Percentiles rank a stretch among this genome's conserved stretches.
These are phyloP conservation scores for Rhodomyrtus tomentosa DNA, from an alignment of 345 rosid species.

Conservation along the genomic window DNA sequence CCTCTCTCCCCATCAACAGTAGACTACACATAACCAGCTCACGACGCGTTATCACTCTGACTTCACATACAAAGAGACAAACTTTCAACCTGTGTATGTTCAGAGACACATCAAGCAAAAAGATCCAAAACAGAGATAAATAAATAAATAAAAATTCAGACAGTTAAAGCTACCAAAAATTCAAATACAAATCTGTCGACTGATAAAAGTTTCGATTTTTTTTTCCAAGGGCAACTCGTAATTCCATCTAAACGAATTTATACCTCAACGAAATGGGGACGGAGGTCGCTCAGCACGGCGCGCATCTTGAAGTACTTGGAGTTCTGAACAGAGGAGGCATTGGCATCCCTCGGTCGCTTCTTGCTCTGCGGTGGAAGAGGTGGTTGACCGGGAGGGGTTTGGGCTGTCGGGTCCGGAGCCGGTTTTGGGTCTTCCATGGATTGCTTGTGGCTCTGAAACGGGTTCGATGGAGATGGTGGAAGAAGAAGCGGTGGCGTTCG, in stretches of 20 bases:
- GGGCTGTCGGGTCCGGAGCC: background rate
- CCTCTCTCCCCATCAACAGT: background rate
- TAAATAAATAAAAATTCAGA: background rate
- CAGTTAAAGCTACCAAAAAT: background rate
- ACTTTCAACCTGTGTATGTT: background rate
- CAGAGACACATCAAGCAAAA: background rate
- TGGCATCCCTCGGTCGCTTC: constrained; percentile 45
- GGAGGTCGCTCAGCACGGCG: constrained; percentile 18
- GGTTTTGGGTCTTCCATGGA: constrained; percentile 1
- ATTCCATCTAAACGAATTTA: background rate
- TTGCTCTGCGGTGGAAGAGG: constrained; percentile 19
- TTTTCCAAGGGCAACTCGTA: background rate
- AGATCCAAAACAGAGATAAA: background rate
- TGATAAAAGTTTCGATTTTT: background rate
- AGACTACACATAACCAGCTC: background rate
- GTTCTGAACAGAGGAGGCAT: constrained; percentile 23
- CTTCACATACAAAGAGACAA: background rate
- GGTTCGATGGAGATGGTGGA: background rate
- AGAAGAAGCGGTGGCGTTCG: background rate
- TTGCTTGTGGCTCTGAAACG: background rate
- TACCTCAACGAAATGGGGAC: constrained; percentile 31
- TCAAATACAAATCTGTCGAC: background rate
- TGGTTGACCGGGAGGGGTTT: constrained; percentile 1
- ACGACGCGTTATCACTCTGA: background rate
- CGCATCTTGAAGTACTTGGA: constrained; percentile 38